These are phyloP conservation scores for Pythium myriotylum DNA, from an alignment of 352 stramenopile genomes.

Conservation along the genomic window DNA sequence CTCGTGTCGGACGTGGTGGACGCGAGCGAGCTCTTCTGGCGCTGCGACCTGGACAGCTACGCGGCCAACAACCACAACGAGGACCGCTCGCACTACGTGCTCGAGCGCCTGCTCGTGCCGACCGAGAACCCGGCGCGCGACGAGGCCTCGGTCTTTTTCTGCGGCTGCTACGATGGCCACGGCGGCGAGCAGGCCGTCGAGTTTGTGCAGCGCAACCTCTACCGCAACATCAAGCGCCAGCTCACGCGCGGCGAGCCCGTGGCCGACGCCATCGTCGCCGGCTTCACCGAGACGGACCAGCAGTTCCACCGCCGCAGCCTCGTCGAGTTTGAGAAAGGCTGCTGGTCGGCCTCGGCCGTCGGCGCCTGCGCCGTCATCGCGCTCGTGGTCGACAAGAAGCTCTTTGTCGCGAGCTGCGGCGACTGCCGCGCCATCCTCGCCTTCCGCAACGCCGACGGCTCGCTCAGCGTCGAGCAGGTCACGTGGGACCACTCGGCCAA, in stretches of 20 bases:
- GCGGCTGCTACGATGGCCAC: slow-evolving; percentile 73
- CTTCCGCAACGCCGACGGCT: slow-evolving; percentile 50
- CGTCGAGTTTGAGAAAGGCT: slow-evolving; percentile 50
- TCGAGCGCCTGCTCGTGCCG: slow-evolving; percentile 34
- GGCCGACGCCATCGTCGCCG: slow-evolving; percentile 51
- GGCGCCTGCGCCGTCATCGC: slow-evolving; percentile 66
- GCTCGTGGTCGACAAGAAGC: slow-evolving; percentile 50
- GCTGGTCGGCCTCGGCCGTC: slow-evolving; percentile 64
- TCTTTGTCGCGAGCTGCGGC: slow-evolving; percentile 67
- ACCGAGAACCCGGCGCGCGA: slow-evolving; percentile 8
- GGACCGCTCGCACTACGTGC: slow-evolving; percentile 60
- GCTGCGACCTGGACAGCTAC: slow-evolving; percentile 74
- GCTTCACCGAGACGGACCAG: slow-evolving; percentile 62
- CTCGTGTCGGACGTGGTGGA: slow-evolving; percentile 59
- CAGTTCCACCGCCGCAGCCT: slow-evolving; percentile 61
- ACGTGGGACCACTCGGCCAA: slow-evolving; percentile 72
- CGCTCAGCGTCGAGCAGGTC: slow-evolving; percentile 64
- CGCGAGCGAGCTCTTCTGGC: slow-evolving; percentile 49
- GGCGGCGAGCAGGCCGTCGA: slow-evolving; percentile 65
- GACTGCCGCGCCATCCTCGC: slow-evolving; percentile 73
- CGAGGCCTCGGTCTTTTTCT: slow-evolving; percentile 54
- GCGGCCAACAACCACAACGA: slow-evolving; percentile 67
- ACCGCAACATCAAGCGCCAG: slow-evolving; percentile 53
- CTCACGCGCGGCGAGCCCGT: slow-evolving; percentile 35
- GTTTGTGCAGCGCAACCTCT: slow-evolving; percentile 69